Evolutionary conservation across 768 basidiomycete genomes (phyloP), one percentile per base, ranked within the genome.

Genomic region (Russula sp.): DNA sequence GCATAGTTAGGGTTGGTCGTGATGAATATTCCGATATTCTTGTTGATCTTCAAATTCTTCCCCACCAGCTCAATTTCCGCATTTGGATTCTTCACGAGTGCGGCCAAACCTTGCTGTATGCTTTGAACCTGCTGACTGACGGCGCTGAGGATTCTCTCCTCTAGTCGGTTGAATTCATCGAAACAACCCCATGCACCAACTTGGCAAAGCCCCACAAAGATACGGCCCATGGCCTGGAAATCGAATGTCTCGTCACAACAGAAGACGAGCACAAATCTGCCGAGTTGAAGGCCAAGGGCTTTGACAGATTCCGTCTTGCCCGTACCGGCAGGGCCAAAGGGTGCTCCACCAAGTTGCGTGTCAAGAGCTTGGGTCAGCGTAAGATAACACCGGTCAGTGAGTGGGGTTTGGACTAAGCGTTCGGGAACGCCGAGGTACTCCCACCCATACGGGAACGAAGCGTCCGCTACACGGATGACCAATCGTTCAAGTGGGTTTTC

Each of bases 251-350:
- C 97, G 74, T 99, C 97, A 70, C 97, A 99, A 72, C 97, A 98
- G 77, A 99, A 99, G n/a, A 99, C 97, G 51, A 99, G 81, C n/a
- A 99, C 97, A 70, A 99, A 99, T 41, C 97, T 87, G 43, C 97
- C 97, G 6, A 99, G 84, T 69, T 97, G 95, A 2, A 98, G 93
- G 53, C 97, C 97, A 22, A 99, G 85, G 2, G 97, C 95, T 74
- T 99, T 99, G 71, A 99, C 97, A 1, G 97, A 98, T 75, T 99
- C 97, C 0, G 97, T 99, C 78, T 99, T 99, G 35, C 95, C 93
- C 93, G 67, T 50, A 47, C 97, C 97, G 20, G 97, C 97, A 53
- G 97, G 97, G 18, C 97, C 97, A 72, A 99, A 99, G 4, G 97
- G 97, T 38, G 97, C 87, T 25, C 97, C 97, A 68, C 97, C 97